A percentile compares a stretch with the other conserved stretches of the same genome.
Conservation (phyloP, 495 filamentous ascomycete species). For the Lophium mytilinum region DNA sequence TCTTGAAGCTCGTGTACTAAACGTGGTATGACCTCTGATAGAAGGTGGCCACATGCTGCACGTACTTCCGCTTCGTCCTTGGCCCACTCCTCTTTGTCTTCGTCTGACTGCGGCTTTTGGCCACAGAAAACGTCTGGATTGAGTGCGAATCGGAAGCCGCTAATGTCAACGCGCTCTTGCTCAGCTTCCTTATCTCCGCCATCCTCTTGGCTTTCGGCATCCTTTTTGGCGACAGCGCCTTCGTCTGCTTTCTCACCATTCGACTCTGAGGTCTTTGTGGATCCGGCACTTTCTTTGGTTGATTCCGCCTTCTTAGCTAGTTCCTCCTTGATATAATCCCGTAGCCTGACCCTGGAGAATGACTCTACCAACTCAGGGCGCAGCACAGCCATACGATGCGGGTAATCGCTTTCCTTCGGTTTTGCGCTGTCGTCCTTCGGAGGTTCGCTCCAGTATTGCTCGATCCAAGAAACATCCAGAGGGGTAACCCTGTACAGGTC, state of each 20-base stretch:
- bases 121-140: slow-evolving; percentile 96
- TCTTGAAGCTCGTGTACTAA: slow-evolving; percentile 77
- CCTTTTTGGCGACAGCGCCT: slow-evolving; percentile 6
- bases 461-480: slow-evolving; percentile 82
- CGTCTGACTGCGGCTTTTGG: slow-evolving; percentile 80
- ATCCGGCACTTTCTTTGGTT: slow-evolving; percentile 8
- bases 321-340: slow-evolving; percentile 73
- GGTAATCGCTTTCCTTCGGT: slow-evolving; percentile 48
- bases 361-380: slow-evolving; percentile 81
- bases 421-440: slow-evolving; percentile 32
- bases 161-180: slow-evolving; percentile 67
- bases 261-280: slow-evolving; percentile 4
- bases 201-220: slow-evolving; percentile 16
- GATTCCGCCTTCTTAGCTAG: slow-evolving; percentile 36
- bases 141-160: slow-evolving; percentile 74
- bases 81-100: slow-evolving; percentile 76
- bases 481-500: slow-evolving; percentile 94
- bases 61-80: slow-evolving; percentile 86
- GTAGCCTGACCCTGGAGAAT: slow-evolving; percentile 75
- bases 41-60: slow-evolving; percentile 70
- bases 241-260: slow-evolving; percentile 8
- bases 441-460: slow-evolving; percentile 51
- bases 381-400: slow-evolving; percentile 90
- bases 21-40: slow-evolving; percentile 62
- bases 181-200: slow-evolving; percentile 28